Conservation (phyloP, 768 basidiomycete genomes). For the Leccinellum albellum region DNA sequence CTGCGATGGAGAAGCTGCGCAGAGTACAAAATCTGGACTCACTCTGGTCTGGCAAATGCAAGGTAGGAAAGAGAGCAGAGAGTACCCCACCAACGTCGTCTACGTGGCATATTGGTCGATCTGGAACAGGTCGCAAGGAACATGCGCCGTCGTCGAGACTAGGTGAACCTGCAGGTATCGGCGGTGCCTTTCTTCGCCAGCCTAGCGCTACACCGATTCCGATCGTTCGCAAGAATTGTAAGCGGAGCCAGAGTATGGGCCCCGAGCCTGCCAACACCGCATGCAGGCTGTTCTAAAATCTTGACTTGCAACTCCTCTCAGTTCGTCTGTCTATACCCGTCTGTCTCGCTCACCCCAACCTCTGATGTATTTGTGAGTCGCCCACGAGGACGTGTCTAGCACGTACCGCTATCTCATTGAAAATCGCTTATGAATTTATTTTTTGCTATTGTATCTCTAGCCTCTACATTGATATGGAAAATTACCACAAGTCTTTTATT, state of each 20-base stretch:
- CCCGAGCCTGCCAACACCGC: slow-evolving; percentile 13
- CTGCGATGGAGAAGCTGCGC: slow-evolving; percentile 21
- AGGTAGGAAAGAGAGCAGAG: slow-evolving; percentile 24
- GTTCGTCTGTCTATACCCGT: neutral
- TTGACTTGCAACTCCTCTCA: neutral
- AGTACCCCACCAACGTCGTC: slow-evolving; percentile 29
- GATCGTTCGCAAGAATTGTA: slow-evolving; percentile 16
- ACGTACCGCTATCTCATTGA: neutral
- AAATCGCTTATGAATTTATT: slow-evolving; percentile 3
- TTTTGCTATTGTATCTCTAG: slow-evolving; percentile 15
- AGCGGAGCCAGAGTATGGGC: slow-evolving; percentile 29
- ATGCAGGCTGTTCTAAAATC: slow-evolving; percentile 15
- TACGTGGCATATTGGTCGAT: slow-evolving; percentile 14
- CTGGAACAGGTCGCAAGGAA: slow-evolving; percentile 13
- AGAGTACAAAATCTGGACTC: slow-evolving; percentile 12
- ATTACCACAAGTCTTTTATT: neutral
- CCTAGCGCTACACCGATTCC: slow-evolving; percentile 24
- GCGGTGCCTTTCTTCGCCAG: slow-evolving; percentile 27
- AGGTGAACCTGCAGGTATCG: neutral
- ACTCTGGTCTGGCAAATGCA: neutral
- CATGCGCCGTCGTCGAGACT: slow-evolving; percentile 1
- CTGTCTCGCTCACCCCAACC: neutral
- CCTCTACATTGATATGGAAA: neutral
- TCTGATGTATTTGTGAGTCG: slow-evolving; percentile 20
- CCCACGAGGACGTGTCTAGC: neutral